Evolutionary conservation across 306 rosid genomes (phyloP), one percentile per base, ranked within the genome.

Genomic region (Casuarina glauca): DNA sequence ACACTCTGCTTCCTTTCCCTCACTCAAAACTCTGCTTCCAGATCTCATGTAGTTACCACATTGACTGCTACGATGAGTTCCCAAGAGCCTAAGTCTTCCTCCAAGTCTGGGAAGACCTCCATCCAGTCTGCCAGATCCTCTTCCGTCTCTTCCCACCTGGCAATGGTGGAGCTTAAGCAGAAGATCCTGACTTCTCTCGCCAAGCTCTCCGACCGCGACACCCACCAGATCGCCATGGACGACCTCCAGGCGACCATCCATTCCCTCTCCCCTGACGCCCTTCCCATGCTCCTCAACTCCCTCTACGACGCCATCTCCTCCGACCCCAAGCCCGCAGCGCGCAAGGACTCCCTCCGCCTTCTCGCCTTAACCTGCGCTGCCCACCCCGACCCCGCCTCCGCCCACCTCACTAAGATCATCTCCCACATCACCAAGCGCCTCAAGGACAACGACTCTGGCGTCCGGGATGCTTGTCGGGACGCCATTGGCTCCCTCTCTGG

Each of bases 151-250:
- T 76, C 97, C 69, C 99, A 95, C 75, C 86, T 91, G 0, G 97
- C 93, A 48, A 93, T 96, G 99, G 99, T 96, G 32, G 98, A 93
- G 62, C 92, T 96, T 39, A 96, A 96, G 82, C 98, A 93, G 38
- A 79, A 91, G 62, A 89, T 93, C 79, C 90, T 96, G 45, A 96
- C 96, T 6, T 90, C 99, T 0, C 89, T 96, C 50, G 89, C 97
- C 0, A 96, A 96, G 75, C 98, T 96, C 43, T 85, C 99, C 4
- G 99, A 96, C 82, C 79, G 99, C 20, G 99, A 96, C 89, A 96
- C 98, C 1, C 86, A 93, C 82, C 99, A 93, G 81, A 91, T 96
- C 89, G 97, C 99, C 45, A 86, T 93, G 0, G 96, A 96, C 4
- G 97, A 96, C 87, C 87, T 93, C 36, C 94, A 91, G 67, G 91